phyloP scores from a whole-genome alignment of 805 yeast species.

The Wickerhamiella cacticola region DNA sequence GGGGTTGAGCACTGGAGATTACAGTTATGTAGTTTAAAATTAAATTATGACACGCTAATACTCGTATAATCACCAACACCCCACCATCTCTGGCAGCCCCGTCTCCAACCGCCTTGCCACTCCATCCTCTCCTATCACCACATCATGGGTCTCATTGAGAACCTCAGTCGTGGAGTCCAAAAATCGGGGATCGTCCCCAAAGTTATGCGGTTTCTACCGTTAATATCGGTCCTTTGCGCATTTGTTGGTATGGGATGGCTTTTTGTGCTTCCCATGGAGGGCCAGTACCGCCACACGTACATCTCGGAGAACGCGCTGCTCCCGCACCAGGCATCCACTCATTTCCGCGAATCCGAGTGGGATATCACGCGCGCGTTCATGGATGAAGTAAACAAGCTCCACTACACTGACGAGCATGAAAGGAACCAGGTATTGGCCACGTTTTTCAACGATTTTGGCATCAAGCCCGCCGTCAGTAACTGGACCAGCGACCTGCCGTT shows the following conservation, averaged over 20 bases:
- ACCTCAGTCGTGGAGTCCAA: slow-evolving; percentile 23
- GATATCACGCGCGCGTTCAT: slow-evolving; percentile 77
- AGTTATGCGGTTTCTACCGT: slow-evolving; percentile 22
- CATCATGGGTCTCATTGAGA: slow-evolving; percentile 30
- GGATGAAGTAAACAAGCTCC: slow-evolving; percentile 38
- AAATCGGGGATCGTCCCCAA: slow-evolving; percentile 24
- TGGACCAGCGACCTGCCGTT: slow-evolving; percentile 24
- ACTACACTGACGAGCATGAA: slow-evolving; percentile 20
- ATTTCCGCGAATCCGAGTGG: slow-evolving; percentile 92
- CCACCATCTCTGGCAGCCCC: no score
- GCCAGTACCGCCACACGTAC: slow-evolving; percentile 72
- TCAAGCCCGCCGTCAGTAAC: slow-evolving; percentile 42
- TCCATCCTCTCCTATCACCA: background rate
- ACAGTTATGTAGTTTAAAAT: no score
- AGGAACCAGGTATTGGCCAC: slow-evolving; percentile 32
- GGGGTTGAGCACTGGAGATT: background rate
- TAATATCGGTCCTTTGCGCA: slow-evolving; percentile 24
- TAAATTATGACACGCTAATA: no score
- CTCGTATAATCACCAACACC: no score
- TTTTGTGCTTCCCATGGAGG: slow-evolving; percentile 56
- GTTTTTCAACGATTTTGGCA: slow-evolving; percentile 66
- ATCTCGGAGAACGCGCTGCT: slow-evolving; percentile 91
- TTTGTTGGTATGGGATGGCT: slow-evolving; percentile 44
- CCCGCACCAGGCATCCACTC: slow-evolving; percentile 91
- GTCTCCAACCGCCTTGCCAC: background rate